phyloP scores from a whole-genome alignment of 2,329 filamentous ascomycete species.

The Colletotrichum siamense region DNA sequence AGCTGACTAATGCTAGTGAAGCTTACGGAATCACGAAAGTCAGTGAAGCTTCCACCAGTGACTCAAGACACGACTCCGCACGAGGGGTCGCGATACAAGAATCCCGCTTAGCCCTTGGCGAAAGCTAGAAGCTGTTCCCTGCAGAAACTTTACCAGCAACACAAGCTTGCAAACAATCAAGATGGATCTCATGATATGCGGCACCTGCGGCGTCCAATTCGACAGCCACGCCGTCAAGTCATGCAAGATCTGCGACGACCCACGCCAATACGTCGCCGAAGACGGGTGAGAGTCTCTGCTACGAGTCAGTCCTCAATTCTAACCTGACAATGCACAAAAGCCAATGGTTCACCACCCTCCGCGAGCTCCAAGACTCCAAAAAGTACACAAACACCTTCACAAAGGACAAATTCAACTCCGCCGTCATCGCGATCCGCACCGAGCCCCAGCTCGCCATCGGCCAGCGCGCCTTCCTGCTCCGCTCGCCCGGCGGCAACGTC shows the following conservation, averaged over 20 bases:
- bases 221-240: slow-evolving; percentile 53
- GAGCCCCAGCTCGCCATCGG: slow-evolving; percentile 73
- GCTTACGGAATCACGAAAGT: not conserved
- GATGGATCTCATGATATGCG: slow-evolving; percentile 59
- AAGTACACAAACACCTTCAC: slow-evolving; percentile 60
- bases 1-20: not conserved
- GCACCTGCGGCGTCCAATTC: slow-evolving; percentile 74
- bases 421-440: slow-evolving; percentile 53
- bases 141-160: not conserved
- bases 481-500: slow-evolving; percentile 71
- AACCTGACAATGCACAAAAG: slow-evolving; percentile 37
- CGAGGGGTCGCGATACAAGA: not conserved
- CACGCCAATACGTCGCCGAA: slow-evolving; percentile 71
- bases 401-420: slow-evolving; percentile 47
- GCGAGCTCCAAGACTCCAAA: slow-evolving; percentile 38
- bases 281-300: not conserved
- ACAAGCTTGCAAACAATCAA: no score
- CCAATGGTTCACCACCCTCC: slow-evolving; percentile 70
- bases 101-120: not conserved
- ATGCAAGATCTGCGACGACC: slow-evolving; percentile 77
- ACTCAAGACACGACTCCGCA: not conserved
- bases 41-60: not conserved
- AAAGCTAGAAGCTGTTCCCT: not conserved
- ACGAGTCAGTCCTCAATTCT: no score
- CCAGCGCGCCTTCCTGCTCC: slow-evolving; percentile 73